Base-by-base conservation (phyloP, 129 eudicot species). In the Chrysanthemum seticuspe region DNA sequence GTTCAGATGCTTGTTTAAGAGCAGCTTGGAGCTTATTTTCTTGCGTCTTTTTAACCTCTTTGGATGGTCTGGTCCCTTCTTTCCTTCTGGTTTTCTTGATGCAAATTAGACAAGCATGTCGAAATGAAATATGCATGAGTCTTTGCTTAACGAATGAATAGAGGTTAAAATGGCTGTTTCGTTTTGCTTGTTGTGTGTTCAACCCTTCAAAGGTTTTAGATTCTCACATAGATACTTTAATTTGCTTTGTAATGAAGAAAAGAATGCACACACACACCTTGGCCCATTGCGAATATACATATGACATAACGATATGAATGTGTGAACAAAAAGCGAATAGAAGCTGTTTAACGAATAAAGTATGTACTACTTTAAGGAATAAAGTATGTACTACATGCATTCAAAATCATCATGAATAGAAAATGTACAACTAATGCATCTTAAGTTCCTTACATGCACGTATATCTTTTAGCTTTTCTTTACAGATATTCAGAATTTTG, bases 1-100 rank as follows among this genome's bases (percentile, higher is more conserved):
- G 81, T 78, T 92, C 98, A 76, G 96, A 89, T 48, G 98, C 98
- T 85, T 87, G 92, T 78, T 93, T 92, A 18, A 93, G 92, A 82
- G 97, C 97, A 61, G 86, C 88, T 68, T 87, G 84, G 60, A 93
- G 89, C 77, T 87, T 89, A 71, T 80, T 80, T 72, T 93, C 96
- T 44, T 89, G 98, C 68, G 78, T 77, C 81, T 83, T 89, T 58
- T 83, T 78, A n/a, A 81, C 81, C 21, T 74, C 63, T 67, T 67
- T 65, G 48, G 91, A 53, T 50, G 50, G 81, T 52, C 75, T 84
- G 13, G 91, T 79, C 50, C 86, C 95, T 75, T 89, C 90, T 62
- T 72, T 89, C 51, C 72, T 78, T 75, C 92, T 78, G 81, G 67
- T 80, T 61, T 87, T 89, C 57, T 89, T 93, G 88, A 78, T 85